phyloP scores from a whole-genome alignment of 2,329 filamentous ascomycete species.

The Hirsutella rhossiliensis region DNA sequence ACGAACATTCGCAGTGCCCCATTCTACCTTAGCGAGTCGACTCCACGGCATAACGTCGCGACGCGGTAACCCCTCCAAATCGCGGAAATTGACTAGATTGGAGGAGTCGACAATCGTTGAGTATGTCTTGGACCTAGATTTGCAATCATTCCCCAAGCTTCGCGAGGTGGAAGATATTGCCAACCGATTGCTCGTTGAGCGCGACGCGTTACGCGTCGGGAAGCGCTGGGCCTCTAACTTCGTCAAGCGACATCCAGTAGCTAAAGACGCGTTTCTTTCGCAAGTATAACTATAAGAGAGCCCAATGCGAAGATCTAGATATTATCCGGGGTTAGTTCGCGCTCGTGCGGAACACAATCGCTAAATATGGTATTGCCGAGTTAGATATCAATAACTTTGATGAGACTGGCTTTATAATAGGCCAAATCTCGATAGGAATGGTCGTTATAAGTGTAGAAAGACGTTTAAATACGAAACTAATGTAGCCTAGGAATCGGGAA shows the following conservation, averaged over 20 bases:
- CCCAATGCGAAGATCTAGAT: constrained; percentile 12
- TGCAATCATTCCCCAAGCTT: constrained; percentile 10
- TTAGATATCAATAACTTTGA: constrained; percentile 13
- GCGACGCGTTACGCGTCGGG: constrained; percentile 9
- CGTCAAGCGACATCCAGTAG: constrained; percentile 12
- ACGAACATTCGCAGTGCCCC: too few relatives aligned
- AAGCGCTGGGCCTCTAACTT: constrained; percentile 14
- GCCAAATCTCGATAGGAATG: constrained; percentile 11
- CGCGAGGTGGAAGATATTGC: constrained; percentile 12
- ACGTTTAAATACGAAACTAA: constrained; percentile 7
- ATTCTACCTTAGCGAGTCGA: too few relatives aligned
- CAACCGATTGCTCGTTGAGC: constrained; percentile 9
- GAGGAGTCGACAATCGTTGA: constrained; percentile 8
- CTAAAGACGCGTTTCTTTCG: constrained; percentile 11
- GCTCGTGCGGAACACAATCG: constrained; percentile 7
- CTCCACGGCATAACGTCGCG: too few relatives aligned
- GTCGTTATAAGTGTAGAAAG: constrained; percentile 14
- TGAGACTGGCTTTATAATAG: constrained; percentile 19
- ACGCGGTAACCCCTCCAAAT: constrained; percentile 4
- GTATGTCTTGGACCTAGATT: constrained; percentile 12
- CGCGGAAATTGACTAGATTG: constrained; percentile 5
- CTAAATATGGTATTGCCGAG: constrained; percentile 10
- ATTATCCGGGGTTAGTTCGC: constrained; percentile 10
- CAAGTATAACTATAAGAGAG: constrained; percentile 12
- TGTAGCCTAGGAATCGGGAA: constrained; percentile 14